These are phyloP conservation scores for Irpex sp. DNA, from an alignment of 1,284 basidiomycete species.

Conservation along the genomic window DNA sequence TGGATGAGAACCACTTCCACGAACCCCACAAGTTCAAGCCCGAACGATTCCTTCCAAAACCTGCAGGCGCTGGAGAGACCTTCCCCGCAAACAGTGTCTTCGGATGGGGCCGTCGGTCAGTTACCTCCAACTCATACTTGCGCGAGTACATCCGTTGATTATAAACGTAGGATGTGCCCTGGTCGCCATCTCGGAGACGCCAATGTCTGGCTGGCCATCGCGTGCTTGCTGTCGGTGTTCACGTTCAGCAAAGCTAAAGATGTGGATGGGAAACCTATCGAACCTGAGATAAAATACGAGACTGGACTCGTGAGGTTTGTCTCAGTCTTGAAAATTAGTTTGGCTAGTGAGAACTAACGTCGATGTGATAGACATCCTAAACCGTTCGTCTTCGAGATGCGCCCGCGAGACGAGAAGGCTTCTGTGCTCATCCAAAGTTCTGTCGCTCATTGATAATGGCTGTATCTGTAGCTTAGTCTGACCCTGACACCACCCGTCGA, in stretches of 20 bases:
- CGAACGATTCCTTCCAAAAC: conserved; percentile 6
- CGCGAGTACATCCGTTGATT: neutral
- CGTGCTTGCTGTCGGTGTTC: conserved; percentile 1
- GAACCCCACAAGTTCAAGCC: conserved; percentile 17
- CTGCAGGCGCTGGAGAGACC: neutral
- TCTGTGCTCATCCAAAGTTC: neutral
- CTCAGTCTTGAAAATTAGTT: too few relatives aligned
- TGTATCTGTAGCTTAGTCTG: too few relatives aligned
- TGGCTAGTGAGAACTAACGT: neutral
- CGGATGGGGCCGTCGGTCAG: conserved; percentile 8
- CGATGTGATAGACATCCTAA: conserved; percentile 6
- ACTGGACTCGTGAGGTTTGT: neutral
- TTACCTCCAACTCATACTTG: neutral
- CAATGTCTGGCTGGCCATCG: conserved; percentile 2
- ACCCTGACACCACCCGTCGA: neutral
- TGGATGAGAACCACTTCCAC: conserved; percentile 13
- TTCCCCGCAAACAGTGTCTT: conserved; percentile 2
- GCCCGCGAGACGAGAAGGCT: conserved; percentile 6
- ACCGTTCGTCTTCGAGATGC: conserved; percentile 11
- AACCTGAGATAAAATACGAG: neutral
- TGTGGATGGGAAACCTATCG: neutral
- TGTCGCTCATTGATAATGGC: neutral
- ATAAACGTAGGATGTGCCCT: neutral
- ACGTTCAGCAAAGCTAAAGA: neutral
- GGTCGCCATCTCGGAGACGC: neutral